Conservation (phyloP, 305 asterid genomes). For the Fraxinus albicans region DNA sequence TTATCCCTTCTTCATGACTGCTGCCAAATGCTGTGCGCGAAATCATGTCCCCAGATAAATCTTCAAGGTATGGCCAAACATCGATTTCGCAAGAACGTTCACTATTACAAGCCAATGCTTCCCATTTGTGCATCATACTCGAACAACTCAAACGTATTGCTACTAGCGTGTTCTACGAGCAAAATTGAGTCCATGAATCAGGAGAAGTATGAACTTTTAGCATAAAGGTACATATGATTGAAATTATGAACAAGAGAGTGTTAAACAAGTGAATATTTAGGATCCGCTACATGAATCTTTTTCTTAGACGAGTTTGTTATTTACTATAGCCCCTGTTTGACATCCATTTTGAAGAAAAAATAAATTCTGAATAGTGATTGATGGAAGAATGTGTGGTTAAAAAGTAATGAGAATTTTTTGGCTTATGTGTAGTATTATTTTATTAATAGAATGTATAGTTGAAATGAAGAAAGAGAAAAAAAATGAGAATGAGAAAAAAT, state of each 20-base stretch:
- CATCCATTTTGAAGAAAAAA: too few relatives aligned
- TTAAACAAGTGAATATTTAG: not conserved
- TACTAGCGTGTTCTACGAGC: slow-evolving; percentile 35
- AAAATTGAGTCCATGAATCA: not conserved
- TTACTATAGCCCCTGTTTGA: not conserved
- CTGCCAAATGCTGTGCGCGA: slow-evolving; percentile 54
- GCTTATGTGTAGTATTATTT: too few relatives aligned
- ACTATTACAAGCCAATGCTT: slow-evolving; percentile 6
- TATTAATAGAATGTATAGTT: too few relatives aligned
- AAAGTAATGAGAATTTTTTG: too few relatives aligned
- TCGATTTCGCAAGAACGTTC: slow-evolving; percentile 38
- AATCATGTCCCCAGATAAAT: slow-evolving; percentile 42
- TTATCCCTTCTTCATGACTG: slow-evolving; percentile 45
- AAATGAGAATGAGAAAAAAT: too few relatives aligned
- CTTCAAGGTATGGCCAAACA: slow-evolving; percentile 47
- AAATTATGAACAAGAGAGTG: not conserved
- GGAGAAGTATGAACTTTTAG: not conserved
- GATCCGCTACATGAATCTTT: not conserved
- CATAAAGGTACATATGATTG: not conserved
- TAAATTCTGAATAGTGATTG: too few relatives aligned
- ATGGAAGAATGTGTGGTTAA: too few relatives aligned
- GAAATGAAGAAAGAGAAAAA: too few relatives aligned
- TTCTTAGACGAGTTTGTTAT: not conserved
- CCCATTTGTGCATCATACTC: slow-evolving; percentile 50
- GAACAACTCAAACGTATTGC: slow-evolving; percentile 29